phyloP scores from a whole-genome alignment of 2,329 filamentous ascomycete species.

The Microdochium nivale region DNA sequence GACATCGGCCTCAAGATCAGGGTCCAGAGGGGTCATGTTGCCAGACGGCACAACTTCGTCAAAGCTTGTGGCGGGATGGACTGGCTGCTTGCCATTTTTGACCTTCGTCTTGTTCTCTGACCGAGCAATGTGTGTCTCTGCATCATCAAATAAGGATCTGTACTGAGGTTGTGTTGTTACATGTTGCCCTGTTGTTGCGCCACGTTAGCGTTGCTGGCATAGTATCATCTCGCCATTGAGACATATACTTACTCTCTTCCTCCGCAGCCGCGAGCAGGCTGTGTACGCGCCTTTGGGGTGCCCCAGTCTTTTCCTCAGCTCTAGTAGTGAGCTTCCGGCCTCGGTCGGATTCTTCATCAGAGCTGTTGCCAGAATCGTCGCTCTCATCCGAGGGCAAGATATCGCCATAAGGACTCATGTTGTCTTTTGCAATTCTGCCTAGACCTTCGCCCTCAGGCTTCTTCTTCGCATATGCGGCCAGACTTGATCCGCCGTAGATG shows the following conservation, averaged over 20 bases:
- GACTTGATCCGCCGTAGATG: slow-evolving; percentile 50
- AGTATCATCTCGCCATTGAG: slow-evolving; percentile 3
- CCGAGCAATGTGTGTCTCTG: slow-evolving; percentile 54
- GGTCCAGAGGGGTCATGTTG: slow-evolving; percentile 54
- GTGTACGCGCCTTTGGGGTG: slow-evolving; percentile 23
- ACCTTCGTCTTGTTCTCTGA: slow-evolving; percentile 49
- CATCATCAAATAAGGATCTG: slow-evolving; percentile 56
- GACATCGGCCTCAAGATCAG: slow-evolving; percentile 78
- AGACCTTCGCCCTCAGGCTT: slow-evolving; percentile 28
- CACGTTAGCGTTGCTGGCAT: slow-evolving; percentile 11
- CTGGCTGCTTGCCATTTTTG: slow-evolving; percentile 37
- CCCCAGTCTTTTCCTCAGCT: slow-evolving; percentile 29
- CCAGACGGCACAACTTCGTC: slow-evolving; percentile 56
- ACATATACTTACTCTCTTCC: slow-evolving; percentile 59
- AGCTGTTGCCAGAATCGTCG: slow-evolving; percentile 45
- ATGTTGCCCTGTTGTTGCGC: slow-evolving; percentile 34
- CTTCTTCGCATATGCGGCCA: slow-evolving; percentile 55
- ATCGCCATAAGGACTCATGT: slow-evolving; percentile 56
- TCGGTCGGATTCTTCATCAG: slow-evolving; percentile 57
- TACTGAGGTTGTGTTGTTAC: slow-evolving; percentile 50
- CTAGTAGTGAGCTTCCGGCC: slow-evolving; percentile 49
- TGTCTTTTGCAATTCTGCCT: slow-evolving; percentile 60
- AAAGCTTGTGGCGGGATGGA: slow-evolving; percentile 81
- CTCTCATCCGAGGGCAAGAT: slow-evolving; percentile 57
- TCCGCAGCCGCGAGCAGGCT: slow-evolving; percentile 67